Evolutionary conservation across 2,329 filamentous ascomycete genomes (phyloP).

Genomic region (Acrodontium crateriforme): DNA sequence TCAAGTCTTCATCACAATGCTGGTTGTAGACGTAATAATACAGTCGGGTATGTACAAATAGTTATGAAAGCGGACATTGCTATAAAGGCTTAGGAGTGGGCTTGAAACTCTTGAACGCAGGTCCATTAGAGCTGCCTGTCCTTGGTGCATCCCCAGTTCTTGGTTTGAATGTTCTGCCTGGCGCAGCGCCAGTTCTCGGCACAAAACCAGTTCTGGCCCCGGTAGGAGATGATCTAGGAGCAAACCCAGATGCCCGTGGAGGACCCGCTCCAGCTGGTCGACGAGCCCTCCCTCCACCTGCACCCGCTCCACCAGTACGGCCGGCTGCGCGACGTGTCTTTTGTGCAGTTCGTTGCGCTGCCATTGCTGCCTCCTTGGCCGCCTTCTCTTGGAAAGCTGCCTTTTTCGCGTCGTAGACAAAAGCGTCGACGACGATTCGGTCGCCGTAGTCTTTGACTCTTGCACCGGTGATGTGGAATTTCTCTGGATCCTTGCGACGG

Average conservation of each 20-base stretch:
- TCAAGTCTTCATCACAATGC: too few relatives aligned
- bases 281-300: not conserved
- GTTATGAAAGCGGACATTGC: too few relatives aligned
- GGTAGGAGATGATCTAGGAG: not conserved
- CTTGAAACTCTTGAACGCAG: not conserved
- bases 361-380: not conserved
- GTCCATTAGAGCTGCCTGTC: not conserved
- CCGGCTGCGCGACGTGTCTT: not conserved
- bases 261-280: not conserved
- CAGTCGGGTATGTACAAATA: too few relatives aligned
- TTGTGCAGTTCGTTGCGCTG: not conserved
- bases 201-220: not conserved
- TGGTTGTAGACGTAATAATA: too few relatives aligned
- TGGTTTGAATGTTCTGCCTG: not conserved
- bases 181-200: not conserved
- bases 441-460: constrained; percentile 12
- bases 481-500: constrained; percentile 6
- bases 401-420: constrained; percentile 9
- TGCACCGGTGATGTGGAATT: constrained; percentile 7
- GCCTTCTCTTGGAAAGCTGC: constrained; percentile 5
- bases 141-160: not conserved
- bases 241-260: not conserved
- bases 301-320: not conserved
- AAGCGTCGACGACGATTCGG: constrained; percentile 10
- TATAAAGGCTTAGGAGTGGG: too few relatives aligned